Percentiles rank a stretch among this genome's conserved stretches.
Conservation (phyloP, 768 basidiomycete genomes). For the Leccinum truebloodii region DNA sequence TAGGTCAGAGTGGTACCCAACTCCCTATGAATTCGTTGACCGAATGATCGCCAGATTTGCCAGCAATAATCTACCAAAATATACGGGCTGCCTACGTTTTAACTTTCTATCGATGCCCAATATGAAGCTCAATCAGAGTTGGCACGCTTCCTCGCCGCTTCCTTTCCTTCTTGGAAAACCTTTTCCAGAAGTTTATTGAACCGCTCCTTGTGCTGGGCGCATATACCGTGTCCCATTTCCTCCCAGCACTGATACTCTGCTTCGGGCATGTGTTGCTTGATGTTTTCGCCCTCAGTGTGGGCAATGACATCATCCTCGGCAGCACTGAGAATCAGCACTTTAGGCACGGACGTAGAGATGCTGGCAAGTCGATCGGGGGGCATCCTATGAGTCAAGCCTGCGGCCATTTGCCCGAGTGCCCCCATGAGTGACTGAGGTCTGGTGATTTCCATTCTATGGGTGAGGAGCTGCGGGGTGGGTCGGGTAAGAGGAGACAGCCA, state of each 20-base stretch:
- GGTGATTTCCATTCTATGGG: constrained; percentile 49
- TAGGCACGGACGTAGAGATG: constrained; percentile 60
- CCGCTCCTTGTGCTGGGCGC: constrained; percentile 46
- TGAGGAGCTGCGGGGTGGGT: constrained; percentile 40
- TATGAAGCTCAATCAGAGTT: not conserved
- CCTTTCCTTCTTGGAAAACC: constrained; percentile 52
- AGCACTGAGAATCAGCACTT: constrained; percentile 67
- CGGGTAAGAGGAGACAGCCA: not conserved
- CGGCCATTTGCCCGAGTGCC: constrained; percentile 70
- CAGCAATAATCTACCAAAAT: not conserved
- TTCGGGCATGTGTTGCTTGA: constrained; percentile 59
- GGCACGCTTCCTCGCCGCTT: not conserved
- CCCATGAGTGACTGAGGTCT: constrained; percentile 62
- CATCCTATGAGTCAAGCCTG: constrained; percentile 65
- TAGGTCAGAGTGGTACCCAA: constrained; percentile 5
- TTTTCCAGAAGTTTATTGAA: constrained; percentile 61
- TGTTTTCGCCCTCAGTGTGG: constrained; percentile 47
- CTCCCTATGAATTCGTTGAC: not conserved
- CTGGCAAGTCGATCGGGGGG: constrained; percentile 44
- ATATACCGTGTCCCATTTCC: constrained; percentile 63
- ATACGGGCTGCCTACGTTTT: not conserved
- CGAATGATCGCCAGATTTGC: not conserved
- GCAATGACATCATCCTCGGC: constrained; percentile 62
- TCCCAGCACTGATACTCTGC: constrained; percentile 60
- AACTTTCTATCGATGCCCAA: not conserved